Base-by-base conservation (phyloP, 306 rosid species). In the Lagenaria siceraria region DNA sequence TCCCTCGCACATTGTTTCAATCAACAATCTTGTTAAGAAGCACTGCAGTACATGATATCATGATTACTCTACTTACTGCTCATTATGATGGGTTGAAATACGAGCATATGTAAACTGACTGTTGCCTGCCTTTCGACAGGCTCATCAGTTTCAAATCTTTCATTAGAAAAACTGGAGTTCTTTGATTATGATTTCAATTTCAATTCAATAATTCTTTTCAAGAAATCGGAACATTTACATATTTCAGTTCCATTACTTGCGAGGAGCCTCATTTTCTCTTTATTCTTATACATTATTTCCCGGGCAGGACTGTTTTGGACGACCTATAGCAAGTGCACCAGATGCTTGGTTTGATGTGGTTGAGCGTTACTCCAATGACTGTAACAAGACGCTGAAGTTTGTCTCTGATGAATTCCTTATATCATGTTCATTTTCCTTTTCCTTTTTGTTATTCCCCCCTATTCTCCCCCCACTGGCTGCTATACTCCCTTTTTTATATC, bases 261-360 rank as follows among this genome's bases (percentile, higher is more conserved):
- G 19, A 65, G 29, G 73, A 68, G 10, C 74, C 10, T 70, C 53
- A 14, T 22, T 70, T 70, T 70, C 56, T 70, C 21, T 19, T 40
- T 42, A 40, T 21, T 15, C 63, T 52, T 54, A 19, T 53, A 52
- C 22, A 8, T 15, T 56, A 12, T 19, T 65, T 55, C 19, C 42
- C 43, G 65, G 65, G 46, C 91, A 92, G 98, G 96, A 90, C 81
- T 95, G 98, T 82, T 95, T 95, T 80, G 97, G 97, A 49, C 88
- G 98, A 74, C 98, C 98, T 18, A 92, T 92, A 51, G 69, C 96
- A 21, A 95, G 97, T 81, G 96, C 97, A 80, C 98, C 97, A 36
- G 97, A 95, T 80, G 89, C 98, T 74, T 95, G 98, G 98, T 86
- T 95, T 85, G 97, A 95, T 84, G 97, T 95, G 65, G 97, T 95